phyloP scores from a whole-genome alignment of 2,329 filamentous ascomycete genomes.

The Nigrospora sphaerica region DNA sequence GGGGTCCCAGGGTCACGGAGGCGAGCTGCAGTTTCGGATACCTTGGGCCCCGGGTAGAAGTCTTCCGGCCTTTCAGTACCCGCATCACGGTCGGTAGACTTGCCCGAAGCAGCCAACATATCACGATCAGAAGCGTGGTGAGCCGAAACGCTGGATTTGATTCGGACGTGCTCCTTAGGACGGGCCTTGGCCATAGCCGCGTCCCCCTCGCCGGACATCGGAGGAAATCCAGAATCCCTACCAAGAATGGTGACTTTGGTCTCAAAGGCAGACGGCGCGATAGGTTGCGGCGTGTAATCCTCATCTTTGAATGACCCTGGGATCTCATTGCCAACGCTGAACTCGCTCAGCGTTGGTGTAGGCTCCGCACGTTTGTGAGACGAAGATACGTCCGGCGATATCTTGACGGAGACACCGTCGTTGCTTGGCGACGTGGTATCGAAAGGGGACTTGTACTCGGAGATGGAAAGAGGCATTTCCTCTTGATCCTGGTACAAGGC shows the following conservation, averaged over 20 bases:
- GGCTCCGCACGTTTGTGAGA: conserved; percentile 13
- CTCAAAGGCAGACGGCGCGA: conserved; percentile 28
- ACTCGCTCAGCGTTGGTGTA: conserved; percentile 17
- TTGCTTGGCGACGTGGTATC: conserved; percentile 33
- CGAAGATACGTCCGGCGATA: conserved; percentile 29
- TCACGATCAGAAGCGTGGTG: too few relatives aligned
- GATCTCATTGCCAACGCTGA: conserved; percentile 13
- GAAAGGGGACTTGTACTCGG: conserved; percentile 44
- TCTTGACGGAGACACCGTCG: conserved; percentile 31
- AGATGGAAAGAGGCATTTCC: neutral
- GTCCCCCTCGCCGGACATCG: neutral
- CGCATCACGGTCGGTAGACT: neutral
- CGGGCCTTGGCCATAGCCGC: too few relatives aligned
- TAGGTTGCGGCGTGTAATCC: conserved; percentile 33
- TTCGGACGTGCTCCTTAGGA: too few relatives aligned
- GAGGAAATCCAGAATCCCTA: conserved; percentile 31
- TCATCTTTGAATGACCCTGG: conserved; percentile 26
- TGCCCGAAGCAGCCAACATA: too few relatives aligned
- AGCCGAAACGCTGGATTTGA: too few relatives aligned
- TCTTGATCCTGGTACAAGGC: too few relatives aligned
- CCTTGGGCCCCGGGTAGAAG: conserved; percentile 20
- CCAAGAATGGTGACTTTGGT: conserved; percentile 44
- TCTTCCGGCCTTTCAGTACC: conserved; percentile 15
- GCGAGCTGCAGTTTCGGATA: conserved; percentile 13
- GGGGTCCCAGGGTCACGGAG: conserved; percentile 9